These are phyloP conservation scores for Saccharomycopsis javanensis DNA, from an alignment of 805 yeast genomes.

Conservation along the genomic window DNA sequence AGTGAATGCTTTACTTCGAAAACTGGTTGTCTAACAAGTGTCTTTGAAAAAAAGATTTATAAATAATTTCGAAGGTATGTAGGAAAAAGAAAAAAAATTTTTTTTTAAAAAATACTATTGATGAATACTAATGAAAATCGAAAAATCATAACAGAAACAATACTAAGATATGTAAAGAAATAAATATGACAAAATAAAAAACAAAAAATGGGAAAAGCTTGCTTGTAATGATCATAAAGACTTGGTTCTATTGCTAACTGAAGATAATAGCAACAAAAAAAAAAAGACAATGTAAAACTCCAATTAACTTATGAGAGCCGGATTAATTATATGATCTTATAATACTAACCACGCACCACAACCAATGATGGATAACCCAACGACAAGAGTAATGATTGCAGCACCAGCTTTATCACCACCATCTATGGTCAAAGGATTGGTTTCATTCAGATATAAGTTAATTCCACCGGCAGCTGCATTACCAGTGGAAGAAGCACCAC, in stretches of 20 bases:
- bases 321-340: constrained; percentile 17
- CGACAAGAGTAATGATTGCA: constrained; percentile 50
- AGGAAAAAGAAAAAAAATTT: not conserved
- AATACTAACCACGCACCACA: constrained; percentile 37
- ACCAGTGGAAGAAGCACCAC: constrained; percentile 67
- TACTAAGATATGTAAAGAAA: not conserved
- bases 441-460: constrained; percentile 27
- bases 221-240: not conserved
- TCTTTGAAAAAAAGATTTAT: not conserved
- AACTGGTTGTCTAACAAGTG: not conserved
- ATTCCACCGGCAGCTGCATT: constrained; percentile 60
- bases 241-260: not conserved
- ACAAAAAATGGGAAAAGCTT: not conserved
- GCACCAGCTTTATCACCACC: constrained; percentile 58
- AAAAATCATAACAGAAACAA: not conserved
- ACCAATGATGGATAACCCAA: constrained; percentile 37
- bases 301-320: too few relatives aligned
- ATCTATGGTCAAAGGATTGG: constrained; percentile 34
- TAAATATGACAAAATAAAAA: not conserved
- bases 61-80: not conserved
- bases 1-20: not conserved
- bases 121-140: not conserved
- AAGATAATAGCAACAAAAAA: not conserved
- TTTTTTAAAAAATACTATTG: not conserved
- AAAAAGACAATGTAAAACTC: not conserved